phyloP scores from a whole-genome alignment of 208 protist species.

The Trypanosoma lewisi region DNA sequence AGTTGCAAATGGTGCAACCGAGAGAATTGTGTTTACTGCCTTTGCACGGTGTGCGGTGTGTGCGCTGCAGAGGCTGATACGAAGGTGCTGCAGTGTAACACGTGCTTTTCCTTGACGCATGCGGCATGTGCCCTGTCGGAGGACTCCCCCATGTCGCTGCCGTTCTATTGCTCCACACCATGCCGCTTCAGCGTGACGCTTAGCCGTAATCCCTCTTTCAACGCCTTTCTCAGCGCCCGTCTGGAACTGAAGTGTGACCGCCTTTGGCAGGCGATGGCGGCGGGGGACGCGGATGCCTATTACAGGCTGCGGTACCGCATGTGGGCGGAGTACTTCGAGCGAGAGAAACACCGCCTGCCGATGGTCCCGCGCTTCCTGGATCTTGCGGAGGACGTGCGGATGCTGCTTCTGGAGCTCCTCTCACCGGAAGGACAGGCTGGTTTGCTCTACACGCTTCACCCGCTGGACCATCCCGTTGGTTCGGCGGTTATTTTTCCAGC shows the following conservation, averaged over 20 bases:
- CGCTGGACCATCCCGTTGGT: conserved; percentile 38
- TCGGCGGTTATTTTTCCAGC: conserved; percentile 41
- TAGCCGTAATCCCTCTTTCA: conserved; percentile 46
- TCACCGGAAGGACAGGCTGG: conserved; percentile 56
- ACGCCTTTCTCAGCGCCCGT: conserved; percentile 29
- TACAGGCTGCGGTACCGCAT: conserved; percentile 57
- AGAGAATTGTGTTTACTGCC: conserved; percentile 36
- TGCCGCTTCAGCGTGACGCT: conserved; percentile 47
- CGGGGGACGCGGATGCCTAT: conserved; percentile 25
- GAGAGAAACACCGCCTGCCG: conserved; percentile 38
- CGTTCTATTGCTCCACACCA: conserved; percentile 13
- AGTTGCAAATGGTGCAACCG: conserved; percentile 4
- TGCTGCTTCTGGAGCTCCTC: conserved; percentile 29
- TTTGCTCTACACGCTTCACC: conserved; percentile 49
- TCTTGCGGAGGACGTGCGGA: conserved; percentile 25
- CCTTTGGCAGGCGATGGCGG: conserved; percentile 32
- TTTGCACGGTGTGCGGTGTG: conserved; percentile 53
- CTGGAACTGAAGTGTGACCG: conserved; percentile 35
- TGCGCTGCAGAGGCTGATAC: not conserved
- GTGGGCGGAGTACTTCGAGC: conserved; percentile 65
- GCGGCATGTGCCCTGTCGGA: conserved; percentile 30
- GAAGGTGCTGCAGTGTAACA: conserved; percentile 29
- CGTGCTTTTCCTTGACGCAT: conserved; percentile 48
- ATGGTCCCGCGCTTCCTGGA: conserved; percentile 37
- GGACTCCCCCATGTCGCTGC: not conserved